Evolutionary conservation across 257 asterid species (phyloP), one percentile per base, ranked within the genome.

Genomic region (Marsdenia floribunda): DNA sequence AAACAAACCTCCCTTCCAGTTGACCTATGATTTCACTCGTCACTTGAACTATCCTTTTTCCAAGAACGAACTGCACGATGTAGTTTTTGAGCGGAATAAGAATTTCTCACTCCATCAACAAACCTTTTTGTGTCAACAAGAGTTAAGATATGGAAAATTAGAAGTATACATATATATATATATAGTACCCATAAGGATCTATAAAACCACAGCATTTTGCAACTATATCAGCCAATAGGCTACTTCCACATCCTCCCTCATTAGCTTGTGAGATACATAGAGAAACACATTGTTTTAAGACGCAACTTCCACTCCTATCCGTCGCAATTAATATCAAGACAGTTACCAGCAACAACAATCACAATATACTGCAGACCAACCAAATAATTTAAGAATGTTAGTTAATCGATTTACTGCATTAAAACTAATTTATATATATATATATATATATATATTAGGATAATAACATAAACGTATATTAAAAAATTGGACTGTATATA

Each of bases 241-340:
- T 83, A 7, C 85, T 77, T 0, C 77, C 75, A 0, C 82, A 52
- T 14, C 80, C 83, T 3, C 92, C 96, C 0, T 8, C 35, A 0
- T 88, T 85, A 0, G 88, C 86, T 42, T 80, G 78, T 4, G 49
- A 78, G 5, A 82, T 75, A 52, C 94, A 90, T 44, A 76, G 89
- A 5, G 42, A 79, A 6, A 82, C 73, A 52, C 94, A 90, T 38
- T 78, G 90, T 72, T 91, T 92, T 22, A 90, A 46, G 2, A 87
- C 90, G 40, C 91, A 85, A 10, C 97, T 90, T 3, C 97, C 97
- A 58, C 87, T 81, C 49, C 76, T 82, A 69, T 91, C 94, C 9
- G 78, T 80, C 0, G 97, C 96, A 16, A n/a, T n/a, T n/a, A n/a
- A 91, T 81, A 2, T 81, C 88, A 2, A 88, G 71, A 71, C 94